Percentiles rank a stretch among this genome's conserved stretches.
phyloP scores from a whole-genome alignment of 805 yeast species.

The Komagataella populi region DNA sequence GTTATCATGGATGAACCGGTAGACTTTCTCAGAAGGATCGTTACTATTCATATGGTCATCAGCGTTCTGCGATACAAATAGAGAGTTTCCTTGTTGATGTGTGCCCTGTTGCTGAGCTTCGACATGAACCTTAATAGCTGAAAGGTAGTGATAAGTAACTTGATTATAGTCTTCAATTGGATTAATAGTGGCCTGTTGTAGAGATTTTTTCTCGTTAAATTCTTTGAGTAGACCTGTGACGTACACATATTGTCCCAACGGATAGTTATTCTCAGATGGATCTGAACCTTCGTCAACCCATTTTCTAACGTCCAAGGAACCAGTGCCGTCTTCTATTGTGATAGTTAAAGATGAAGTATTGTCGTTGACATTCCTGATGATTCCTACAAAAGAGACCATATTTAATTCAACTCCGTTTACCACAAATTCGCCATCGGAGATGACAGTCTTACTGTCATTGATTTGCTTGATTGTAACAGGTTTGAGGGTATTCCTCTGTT shows the following conservation, averaged over 20 bases:
- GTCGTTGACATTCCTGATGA: constrained; percentile 50
- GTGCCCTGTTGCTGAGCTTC: constrained; percentile 26
- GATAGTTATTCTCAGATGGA: constrained; percentile 24
- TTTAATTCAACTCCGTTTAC: constrained; percentile 47
- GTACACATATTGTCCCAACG: constrained; percentile 44
- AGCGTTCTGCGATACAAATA: constrained; percentile 31
- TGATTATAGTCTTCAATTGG: constrained; percentile 52
- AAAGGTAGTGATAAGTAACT: constrained; percentile 52
- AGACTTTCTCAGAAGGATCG: constrained; percentile 26
- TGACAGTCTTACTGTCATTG: constrained; percentile 42
- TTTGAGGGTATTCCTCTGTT: constrained; percentile 24
- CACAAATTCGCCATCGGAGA: constrained; percentile 56
- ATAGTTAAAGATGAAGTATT: constrained; percentile 40
- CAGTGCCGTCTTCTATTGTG: constrained; percentile 72
- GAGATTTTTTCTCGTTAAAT: constrained; percentile 47
- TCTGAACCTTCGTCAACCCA: constrained; percentile 38
- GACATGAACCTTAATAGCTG: constrained; percentile 46
- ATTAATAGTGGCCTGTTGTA: constrained; percentile 50
- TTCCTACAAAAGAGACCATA: constrained; percentile 55
- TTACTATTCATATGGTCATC: constrained; percentile 14
- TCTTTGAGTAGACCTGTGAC: constrained; percentile 44
- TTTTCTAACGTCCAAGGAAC: constrained; percentile 45
- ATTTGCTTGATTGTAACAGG: constrained; percentile 72
- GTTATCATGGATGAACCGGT: constrained; percentile 32
- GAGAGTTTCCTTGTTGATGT: constrained; percentile 9